A percentile compares a stretch with the other conserved stretches of the same genome.
Evolutionary conservation across 2,329 filamentous ascomycete species (phyloP).

Genomic region (Bipolaris sorokiniana): DNA sequence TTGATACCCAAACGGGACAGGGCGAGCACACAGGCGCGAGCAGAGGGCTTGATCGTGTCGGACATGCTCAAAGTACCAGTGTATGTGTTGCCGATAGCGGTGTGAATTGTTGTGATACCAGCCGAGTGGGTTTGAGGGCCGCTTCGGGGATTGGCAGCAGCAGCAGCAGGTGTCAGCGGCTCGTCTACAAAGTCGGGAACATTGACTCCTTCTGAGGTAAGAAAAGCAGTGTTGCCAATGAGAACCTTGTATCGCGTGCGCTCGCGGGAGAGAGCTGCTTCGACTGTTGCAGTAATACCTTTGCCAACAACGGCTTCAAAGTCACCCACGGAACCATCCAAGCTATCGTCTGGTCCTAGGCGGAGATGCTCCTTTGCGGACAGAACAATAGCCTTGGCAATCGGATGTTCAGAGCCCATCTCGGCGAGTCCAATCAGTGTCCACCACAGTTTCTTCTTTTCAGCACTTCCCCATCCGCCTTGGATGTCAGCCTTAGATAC

Average conservation of each 20-base stretch:
- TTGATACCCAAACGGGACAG: conserved; percentile 84
- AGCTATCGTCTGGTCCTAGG: conserved; percentile 71
- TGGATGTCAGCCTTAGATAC: conserved; percentile 75
- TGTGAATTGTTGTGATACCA: conserved; percentile 88
- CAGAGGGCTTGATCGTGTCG: conserved; percentile 89
- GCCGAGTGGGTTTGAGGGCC: conserved; percentile 53
- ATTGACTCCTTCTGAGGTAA: conserved; percentile 71
- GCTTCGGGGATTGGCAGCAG: conserved; percentile 40
- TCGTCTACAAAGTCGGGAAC: conserved; percentile 64
- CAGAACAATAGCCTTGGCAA: conserved; percentile 83
- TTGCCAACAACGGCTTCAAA: conserved; percentile 84
- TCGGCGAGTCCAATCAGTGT: conserved; percentile 93
- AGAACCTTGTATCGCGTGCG: conserved; percentile 77
- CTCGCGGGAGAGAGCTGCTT: conserved; percentile 73
- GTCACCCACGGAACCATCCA: conserved; percentile 84
- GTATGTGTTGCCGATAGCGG: conserved; percentile 82
- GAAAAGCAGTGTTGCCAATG: conserved; percentile 80
- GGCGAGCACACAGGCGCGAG: conserved; percentile 78
- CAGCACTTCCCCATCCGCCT: conserved; percentile 71
- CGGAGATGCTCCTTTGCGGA: conserved; percentile 78
- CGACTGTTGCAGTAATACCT: conserved; percentile 81
- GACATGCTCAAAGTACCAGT: conserved; percentile 82
- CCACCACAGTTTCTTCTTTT: conserved; percentile 85
- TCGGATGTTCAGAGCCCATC: conserved; percentile 93
- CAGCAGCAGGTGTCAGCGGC: conserved; percentile 50